Evolutionary conservation across 495 filamentous ascomycete species (phyloP).

Genomic region (Daldinia concentrica): DNA sequence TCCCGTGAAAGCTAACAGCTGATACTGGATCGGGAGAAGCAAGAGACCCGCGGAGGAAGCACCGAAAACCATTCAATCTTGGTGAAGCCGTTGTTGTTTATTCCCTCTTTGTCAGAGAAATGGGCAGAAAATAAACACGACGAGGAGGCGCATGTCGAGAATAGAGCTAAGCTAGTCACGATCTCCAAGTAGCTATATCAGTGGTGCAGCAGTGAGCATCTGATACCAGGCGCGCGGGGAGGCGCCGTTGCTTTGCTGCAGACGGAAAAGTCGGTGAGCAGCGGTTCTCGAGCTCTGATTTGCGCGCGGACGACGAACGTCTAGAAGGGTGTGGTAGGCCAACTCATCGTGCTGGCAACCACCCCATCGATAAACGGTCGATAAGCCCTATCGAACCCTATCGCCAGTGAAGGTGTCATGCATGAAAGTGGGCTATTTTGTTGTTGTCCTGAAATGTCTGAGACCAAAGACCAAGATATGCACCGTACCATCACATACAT

Average conservation of each 20-base stretch:
- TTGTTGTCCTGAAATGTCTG: slow-evolving; percentile 38
- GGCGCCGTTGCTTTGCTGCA: slow-evolving; percentile 32
- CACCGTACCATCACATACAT: slow-evolving; percentile 31
- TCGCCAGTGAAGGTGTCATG: slow-evolving; percentile 41
- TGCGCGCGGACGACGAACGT: slow-evolving; percentile 34
- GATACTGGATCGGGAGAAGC: slow-evolving; percentile 8
- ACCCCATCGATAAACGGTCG: slow-evolving; percentile 34
- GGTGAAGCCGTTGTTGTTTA: neutral
- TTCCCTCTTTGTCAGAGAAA: slow-evolving; percentile 13
- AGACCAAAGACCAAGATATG: slow-evolving; percentile 34
- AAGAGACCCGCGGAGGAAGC: slow-evolving; percentile 7
- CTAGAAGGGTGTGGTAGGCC: slow-evolving; percentile 43
- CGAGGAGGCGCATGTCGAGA: neutral
- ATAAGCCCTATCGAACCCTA: slow-evolving; percentile 39
- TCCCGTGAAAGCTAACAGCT: slow-evolving; percentile 30
- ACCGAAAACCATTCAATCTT: neutral
- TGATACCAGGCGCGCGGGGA: slow-evolving; percentile 41
- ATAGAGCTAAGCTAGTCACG: slow-evolving; percentile 7
- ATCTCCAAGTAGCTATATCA: slow-evolving; percentile 7
- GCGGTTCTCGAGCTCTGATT: slow-evolving; percentile 36
- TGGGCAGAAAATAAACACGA: neutral
- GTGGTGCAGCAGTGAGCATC: slow-evolving; percentile 30
- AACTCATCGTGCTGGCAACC: slow-evolving; percentile 42
- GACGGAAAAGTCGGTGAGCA: slow-evolving; percentile 41
- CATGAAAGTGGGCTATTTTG: slow-evolving; percentile 36